A percentile compares a stretch with the other conserved stretches of the same genome.
Evolutionary conservation across 225 moss, liverwort and hornwort species (phyloP).

Genomic region (Neckera pumila): DNA sequence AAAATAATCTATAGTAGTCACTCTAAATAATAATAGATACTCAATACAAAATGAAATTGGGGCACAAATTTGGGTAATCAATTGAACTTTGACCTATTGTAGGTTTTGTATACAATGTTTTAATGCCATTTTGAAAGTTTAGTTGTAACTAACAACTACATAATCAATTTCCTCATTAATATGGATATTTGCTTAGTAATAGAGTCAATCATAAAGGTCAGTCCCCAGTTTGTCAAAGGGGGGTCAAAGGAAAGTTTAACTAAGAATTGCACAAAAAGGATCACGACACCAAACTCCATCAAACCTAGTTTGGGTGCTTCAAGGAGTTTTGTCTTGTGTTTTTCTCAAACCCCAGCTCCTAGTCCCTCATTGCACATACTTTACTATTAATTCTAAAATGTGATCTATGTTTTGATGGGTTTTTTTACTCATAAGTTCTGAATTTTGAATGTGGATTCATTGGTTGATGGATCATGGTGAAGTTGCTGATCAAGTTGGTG

Average conservation of each 20-base stretch:
- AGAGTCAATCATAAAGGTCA: not conserved
- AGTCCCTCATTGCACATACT: no score
- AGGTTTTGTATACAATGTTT: not conserved
- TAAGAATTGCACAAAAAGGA: not conserved
- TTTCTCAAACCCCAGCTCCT: no score
- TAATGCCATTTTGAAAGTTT: not conserved
- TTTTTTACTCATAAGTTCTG: no score
- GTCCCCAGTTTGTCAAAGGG: not conserved
- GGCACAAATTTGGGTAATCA: accelerated
- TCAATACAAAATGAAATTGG: not conserved
- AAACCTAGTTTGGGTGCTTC: accelerated
- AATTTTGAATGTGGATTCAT: not conserved
- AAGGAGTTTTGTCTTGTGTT: no score
- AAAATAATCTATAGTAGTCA: not conserved
- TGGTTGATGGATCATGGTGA: not conserved
- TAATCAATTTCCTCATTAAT: not conserved
- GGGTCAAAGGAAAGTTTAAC: not conserved
- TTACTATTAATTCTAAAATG: not conserved
- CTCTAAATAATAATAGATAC: not conserved
- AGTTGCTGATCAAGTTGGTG: slow-evolving; percentile 76
- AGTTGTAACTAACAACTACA: not conserved
- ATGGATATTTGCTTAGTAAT: accelerated
- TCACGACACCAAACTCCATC: accelerated
- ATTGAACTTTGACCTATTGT: not conserved
- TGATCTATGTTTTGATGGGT: not conserved